A percentile compares a stretch with the other conserved stretches of the same genome.
Conservation (phyloP, 768 basidiomycete genomes). For the Hericium erinaceus region DNA sequence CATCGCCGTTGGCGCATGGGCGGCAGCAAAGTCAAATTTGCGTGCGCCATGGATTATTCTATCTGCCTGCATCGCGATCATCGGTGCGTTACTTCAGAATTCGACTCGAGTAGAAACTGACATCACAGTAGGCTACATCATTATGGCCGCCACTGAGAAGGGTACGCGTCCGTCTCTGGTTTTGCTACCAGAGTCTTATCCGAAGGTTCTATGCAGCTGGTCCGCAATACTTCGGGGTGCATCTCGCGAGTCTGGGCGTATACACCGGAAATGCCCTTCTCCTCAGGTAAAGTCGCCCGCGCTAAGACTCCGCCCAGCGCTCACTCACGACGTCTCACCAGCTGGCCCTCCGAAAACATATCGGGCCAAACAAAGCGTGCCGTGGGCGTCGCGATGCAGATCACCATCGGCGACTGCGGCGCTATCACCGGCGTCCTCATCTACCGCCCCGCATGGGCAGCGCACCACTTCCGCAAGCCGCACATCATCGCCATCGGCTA, state of each 20-base stretch:
- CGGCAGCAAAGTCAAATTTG: conserved; percentile 34
- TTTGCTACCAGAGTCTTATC: background rate
- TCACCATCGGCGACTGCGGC: conserved; percentile 52
- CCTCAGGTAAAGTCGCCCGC: conserved; percentile 29
- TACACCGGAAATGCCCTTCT: conserved; percentile 51
- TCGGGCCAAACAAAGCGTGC: conserved; percentile 60
- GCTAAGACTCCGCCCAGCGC: background rate
- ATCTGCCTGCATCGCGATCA: conserved; percentile 38
- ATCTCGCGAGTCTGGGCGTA: conserved; percentile 44
- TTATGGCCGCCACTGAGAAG: conserved; percentile 39
- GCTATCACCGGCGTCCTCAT: conserved; percentile 51
- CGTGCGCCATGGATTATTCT: conserved; percentile 47
- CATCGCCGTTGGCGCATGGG: conserved; percentile 42
- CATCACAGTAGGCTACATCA: conserved; percentile 37
- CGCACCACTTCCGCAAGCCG: conserved; percentile 40
- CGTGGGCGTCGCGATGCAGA: conserved; percentile 53
- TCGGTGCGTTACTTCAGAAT: conserved; percentile 28
- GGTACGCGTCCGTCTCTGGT: conserved; percentile 18
- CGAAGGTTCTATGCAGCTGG: conserved; percentile 26
- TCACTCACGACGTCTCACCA: background rate
- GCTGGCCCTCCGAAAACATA: conserved; percentile 60
- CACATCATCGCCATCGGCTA: conserved; percentile 57
- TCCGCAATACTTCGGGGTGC: conserved; percentile 48
- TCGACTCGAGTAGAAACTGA: background rate
- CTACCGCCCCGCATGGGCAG: conserved; percentile 40